Evolutionary conservation across 345 rosid genomes (phyloP), one percentile per base, ranked within the genome.

Genomic region (Firmiana major): DNA sequence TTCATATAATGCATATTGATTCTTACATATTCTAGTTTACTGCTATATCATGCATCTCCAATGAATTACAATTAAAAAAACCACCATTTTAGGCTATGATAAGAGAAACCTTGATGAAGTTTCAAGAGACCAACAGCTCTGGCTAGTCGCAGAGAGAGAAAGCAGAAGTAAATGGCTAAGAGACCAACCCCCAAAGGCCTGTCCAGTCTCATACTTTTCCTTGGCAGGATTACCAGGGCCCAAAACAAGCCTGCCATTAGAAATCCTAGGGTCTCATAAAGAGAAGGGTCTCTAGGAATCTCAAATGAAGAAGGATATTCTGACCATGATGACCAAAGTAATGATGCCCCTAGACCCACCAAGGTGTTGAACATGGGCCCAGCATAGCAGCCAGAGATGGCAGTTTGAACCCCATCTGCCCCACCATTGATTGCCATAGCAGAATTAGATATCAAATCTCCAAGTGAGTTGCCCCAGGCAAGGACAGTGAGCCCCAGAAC

Each of bases 401-500:
- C 98, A n/a, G 90, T 88, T 63, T 96, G 98, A 42, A 82, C 89
- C 60, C 99, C 97, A 24, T 92, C 89, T 22, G 87, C 73, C 21
- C 98, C 99, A 36, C 92, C 97, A 53, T 91, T 86, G 40, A 89
- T 3, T 0, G 97, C 93, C 98, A 96, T 85, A 0, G 99, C 87
- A 38, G 87, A 88, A 42, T 93, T 93, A 0, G 97, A 88, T 60
- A 92, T 88, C 71, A 96, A 83, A 81, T 96, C 99, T n/a, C 99
- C 98, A 0, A 91, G 82, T 1, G 98, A 95, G 19, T 95, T 95
- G 8, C 99, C 99, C 98, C 99, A 93, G 1, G 98, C 98, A 28
- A 96, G 92, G 78, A 96, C 91, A 5, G 98, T 96, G 2, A 96
- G 81, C 21, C 98, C 98, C 21, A 93, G 80, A 77, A 92, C 85